These are phyloP conservation scores for Geoglossum cookeanum DNA, from an alignment of 2,329 filamentous ascomycete species.

Conservation along the genomic window DNA sequence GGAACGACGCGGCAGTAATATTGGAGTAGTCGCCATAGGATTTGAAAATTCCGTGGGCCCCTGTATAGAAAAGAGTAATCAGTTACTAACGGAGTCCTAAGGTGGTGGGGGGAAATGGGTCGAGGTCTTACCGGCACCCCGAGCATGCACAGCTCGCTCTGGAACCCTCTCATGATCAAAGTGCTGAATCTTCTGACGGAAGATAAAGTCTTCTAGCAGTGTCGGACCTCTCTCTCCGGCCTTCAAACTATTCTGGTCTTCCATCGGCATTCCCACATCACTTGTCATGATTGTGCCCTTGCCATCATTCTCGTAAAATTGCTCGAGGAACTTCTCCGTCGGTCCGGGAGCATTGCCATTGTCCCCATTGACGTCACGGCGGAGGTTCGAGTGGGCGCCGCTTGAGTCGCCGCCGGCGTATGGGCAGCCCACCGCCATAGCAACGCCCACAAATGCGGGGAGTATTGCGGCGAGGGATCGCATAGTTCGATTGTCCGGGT, in stretches of 20 bases:
- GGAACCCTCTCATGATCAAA: conserved; percentile 45
- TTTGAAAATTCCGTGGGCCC: conserved; percentile 21
- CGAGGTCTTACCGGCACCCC: conserved; percentile 36
- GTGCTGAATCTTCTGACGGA: conserved; percentile 50
- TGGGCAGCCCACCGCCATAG: background rate
- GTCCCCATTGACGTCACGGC: background rate
- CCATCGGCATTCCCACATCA: conserved; percentile 48
- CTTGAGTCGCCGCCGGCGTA: background rate
- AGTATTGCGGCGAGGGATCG: background rate
- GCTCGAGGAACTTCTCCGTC: conserved; percentile 19
- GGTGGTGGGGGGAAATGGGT: conserved; percentile 55
- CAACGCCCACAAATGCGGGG: background rate
- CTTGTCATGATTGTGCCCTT: conserved; percentile 38
- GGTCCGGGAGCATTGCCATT: background rate
- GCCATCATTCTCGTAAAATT: conserved; percentile 30
- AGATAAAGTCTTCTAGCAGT: conserved; percentile 52
- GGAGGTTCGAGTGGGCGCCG: background rate
- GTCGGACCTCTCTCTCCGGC: conserved; percentile 49
- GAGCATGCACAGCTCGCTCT: conserved; percentile 42
- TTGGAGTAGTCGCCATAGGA: conserved; percentile 15
- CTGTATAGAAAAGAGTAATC: conserved; percentile 37
- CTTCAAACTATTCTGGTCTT: conserved; percentile 45
- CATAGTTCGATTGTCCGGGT: background rate
- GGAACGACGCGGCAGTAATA: background rate
- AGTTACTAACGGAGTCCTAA: conserved; percentile 32